These are phyloP conservation scores for Aquilaria sinensis DNA, from an alignment of 345 rosid species.

Conservation along the genomic window DNA sequence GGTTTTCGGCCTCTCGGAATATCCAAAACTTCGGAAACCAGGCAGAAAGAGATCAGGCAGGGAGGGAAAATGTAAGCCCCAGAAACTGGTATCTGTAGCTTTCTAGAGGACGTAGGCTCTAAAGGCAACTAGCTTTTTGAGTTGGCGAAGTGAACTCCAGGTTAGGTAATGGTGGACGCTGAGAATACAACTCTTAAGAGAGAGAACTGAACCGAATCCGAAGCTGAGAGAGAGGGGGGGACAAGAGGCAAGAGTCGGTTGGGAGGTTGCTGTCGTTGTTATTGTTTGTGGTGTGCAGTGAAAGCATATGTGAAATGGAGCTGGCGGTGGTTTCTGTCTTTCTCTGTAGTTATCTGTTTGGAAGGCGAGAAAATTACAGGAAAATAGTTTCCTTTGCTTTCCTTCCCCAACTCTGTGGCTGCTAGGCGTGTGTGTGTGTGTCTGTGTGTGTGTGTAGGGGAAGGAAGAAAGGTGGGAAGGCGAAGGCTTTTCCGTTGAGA, in stretches of 20 bases:
- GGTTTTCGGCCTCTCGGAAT: too few relatives aligned
- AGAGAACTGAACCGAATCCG: neutral
- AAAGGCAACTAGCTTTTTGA: neutral
- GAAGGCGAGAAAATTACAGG: neutral
- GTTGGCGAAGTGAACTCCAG: too few relatives aligned
- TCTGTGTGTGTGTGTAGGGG: neutral
- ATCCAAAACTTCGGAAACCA: too few relatives aligned
- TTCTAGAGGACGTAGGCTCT: neutral
- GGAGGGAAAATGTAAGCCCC: neutral
- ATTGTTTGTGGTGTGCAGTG: conserved; percentile 13
- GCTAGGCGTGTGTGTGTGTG: too few relatives aligned
- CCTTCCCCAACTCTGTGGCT: neutral
- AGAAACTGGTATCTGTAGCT: conserved; percentile 2
- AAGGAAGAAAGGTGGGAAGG: neutral
- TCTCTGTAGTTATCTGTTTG: conserved; percentile 1
- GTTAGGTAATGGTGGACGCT: neutral
- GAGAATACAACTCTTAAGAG: neutral
- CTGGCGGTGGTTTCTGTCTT: conserved; percentile 12
- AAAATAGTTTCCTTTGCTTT: too few relatives aligned
- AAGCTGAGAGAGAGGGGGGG: conserved; percentile 6
- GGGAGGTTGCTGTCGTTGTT: conserved; percentile 13
- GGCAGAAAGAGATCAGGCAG: too few relatives aligned
- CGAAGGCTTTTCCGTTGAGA: neutral
- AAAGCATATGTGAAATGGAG: conserved; percentile 17
- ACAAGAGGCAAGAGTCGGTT: conserved; percentile 15